Evolutionary conservation across 352 stramenopile genomes (phyloP).

Genomic region (Pilasporangium apinafurcum): DNA sequence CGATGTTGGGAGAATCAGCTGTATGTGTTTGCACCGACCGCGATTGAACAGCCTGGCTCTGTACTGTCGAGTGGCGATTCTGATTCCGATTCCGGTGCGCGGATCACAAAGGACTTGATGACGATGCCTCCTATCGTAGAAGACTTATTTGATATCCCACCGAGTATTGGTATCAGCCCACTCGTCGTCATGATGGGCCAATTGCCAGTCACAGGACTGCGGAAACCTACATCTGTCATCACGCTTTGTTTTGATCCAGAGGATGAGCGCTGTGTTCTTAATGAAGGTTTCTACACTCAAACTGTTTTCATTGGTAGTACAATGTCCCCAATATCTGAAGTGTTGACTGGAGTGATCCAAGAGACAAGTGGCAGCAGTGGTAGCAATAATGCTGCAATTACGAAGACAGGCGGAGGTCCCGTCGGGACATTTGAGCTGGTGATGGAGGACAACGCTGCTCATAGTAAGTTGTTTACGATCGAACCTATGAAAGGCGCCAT

Average conservation of each 20-base stretch:
- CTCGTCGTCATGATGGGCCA: too few species aligned
- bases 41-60: too few species aligned
- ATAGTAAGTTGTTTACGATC: constrained; percentile 58
- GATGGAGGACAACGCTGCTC: constrained; percentile 40
- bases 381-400: background rate
- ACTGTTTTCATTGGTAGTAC: constrained; percentile 60
- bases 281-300: too few species aligned
- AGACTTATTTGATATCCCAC: constrained; percentile 65
- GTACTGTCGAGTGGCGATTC: too few species aligned
- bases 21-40: constrained; percentile 44
- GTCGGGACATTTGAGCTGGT: constrained; percentile 53
- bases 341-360: too few species aligned
- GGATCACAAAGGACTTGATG: background rate
- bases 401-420: background rate
- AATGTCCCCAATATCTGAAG: constrained; percentile 8
- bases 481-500: constrained; percentile 64
- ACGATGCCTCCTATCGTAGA: constrained; percentile 21
- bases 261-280: too few species aligned
- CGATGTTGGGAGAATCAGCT: constrained; percentile 78
- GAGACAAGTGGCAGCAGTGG: too few species aligned
- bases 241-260: constrained; percentile 38
- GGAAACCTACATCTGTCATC: constrained; percentile 32
- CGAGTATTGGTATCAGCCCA: constrained; percentile 25
- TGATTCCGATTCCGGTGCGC: too few species aligned
- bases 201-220: constrained; percentile 24